A percentile compares a stretch with the other conserved stretches of the same genome.
Evolutionary conservation across 2,329 filamentous ascomycete genomes (phyloP).

Genomic region (Sclerotinia trifoliorum): DNA sequence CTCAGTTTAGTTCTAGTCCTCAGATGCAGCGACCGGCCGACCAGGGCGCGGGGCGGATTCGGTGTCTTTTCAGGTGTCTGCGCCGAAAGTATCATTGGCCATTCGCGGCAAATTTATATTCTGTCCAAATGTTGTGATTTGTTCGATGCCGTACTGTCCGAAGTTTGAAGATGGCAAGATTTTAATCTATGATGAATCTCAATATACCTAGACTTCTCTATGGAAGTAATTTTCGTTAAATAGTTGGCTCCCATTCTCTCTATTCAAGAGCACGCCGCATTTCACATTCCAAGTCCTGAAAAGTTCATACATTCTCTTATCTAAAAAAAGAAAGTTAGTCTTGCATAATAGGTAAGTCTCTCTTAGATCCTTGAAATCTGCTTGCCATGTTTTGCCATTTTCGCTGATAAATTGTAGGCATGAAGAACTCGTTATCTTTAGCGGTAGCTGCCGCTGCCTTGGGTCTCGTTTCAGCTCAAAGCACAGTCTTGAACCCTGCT

Average conservation of each 20-base stretch:
- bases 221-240: background rate
- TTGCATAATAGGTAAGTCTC: background rate
- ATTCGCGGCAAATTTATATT: background rate
- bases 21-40: background rate
- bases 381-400: background rate
- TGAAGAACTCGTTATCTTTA: background rate
- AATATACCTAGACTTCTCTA: background rate
- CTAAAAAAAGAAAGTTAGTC: background rate
- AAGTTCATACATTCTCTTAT: background rate
- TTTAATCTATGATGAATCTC: background rate
- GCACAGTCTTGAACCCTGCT: background rate
- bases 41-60: background rate
- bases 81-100: background rate
- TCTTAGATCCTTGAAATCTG: background rate
- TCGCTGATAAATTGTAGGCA: constrained; percentile 10
- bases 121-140: background rate
- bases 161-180: background rate
- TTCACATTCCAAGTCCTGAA: background rate
- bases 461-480: constrained; percentile 4
- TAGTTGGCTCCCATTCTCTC: background rate
- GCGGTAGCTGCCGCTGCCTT: background rate
- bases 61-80: background rate
- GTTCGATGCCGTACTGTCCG: constrained; percentile 5
- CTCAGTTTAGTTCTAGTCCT: background rate
- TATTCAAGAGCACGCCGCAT: background rate